phyloP scores from a whole-genome alignment of 2,329 filamentous ascomycete genomes.

The Claviceps purpurea region DNA sequence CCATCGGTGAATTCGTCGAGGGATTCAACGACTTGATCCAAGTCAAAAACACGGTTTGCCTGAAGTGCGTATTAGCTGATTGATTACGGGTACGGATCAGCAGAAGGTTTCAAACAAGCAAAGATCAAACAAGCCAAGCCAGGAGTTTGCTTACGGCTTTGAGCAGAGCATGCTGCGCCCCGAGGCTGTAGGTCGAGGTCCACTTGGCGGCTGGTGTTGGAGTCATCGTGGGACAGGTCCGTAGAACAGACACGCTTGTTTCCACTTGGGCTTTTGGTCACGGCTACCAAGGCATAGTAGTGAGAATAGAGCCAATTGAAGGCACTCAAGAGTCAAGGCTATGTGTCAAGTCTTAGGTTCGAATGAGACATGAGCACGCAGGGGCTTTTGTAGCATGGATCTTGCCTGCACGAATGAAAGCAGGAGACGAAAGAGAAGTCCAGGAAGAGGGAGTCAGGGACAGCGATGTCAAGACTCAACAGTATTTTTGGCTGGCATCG shows the following conservation, averaged over 20 bases:
- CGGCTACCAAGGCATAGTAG: neutral
- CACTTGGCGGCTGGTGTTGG: neutral
- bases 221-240: neutral
- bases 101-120: too few relatives aligned
- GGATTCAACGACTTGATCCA: slow-evolving; percentile 32
- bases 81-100: neutral
- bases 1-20: slow-evolving; percentile 40
- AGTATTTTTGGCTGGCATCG: too few relatives aligned
- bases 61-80: slow-evolving; percentile 8
- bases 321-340: neutral
- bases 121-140: slow-evolving; percentile 1
- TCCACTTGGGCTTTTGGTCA: neutral
- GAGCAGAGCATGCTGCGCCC: slow-evolving; percentile 40
- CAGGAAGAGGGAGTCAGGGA: too few relatives aligned
- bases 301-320: neutral
- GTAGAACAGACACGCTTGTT: neutral
- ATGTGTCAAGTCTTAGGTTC: neutral
- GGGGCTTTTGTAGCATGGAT: too few relatives aligned
- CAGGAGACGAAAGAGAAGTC: too few relatives aligned
- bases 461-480: too few relatives aligned
- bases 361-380: neutral
- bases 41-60: slow-evolving; percentile 28
- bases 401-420: too few relatives aligned
- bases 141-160: slow-evolving; percentile 33
- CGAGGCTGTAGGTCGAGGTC: slow-evolving; percentile 26